phyloP scores from a whole-genome alignment of 805 yeast species.

The Candida rishiriensis region DNA sequence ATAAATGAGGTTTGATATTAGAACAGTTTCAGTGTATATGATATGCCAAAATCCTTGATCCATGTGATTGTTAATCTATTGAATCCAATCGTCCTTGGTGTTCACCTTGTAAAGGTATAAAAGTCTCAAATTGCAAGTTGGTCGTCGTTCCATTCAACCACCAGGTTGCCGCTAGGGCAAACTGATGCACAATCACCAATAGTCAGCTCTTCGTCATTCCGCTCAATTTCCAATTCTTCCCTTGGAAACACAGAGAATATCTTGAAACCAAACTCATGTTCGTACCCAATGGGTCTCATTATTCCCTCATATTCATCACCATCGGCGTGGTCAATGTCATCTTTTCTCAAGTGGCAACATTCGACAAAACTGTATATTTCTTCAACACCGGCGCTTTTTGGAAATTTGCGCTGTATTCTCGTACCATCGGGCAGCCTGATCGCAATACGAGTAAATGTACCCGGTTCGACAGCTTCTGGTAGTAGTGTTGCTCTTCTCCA shows the following conservation, averaged over 20 bases:
- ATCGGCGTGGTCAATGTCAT: slow-evolving; percentile 29
- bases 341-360: slow-evolving; percentile 28
- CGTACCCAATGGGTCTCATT: slow-evolving; percentile 31
- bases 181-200: slow-evolving; percentile 43
- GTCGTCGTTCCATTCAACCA: slow-evolving; percentile 26
- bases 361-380: slow-evolving; percentile 74
- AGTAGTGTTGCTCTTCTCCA: slow-evolving; percentile 37
- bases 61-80: no score
- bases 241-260: slow-evolving; percentile 58
- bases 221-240: slow-evolving; percentile 33
- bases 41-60: no score
- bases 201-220: slow-evolving; percentile 7
- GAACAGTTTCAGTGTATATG: no score
- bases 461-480: slow-evolving; percentile 16
- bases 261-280: slow-evolving; percentile 44
- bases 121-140: no score
- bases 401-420: slow-evolving; percentile 49
- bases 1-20: no score
- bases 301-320: slow-evolving; percentile 16
- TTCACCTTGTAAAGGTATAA: no score
- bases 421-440: slow-evolving; percentile 62
- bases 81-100: no score
- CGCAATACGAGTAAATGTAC: slow-evolving; percentile 56
- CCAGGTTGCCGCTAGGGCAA: slow-evolving; percentile 62
- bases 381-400: slow-evolving; percentile 42